Percentiles rank a stretch among this genome's conserved stretches.
These are phyloP conservation scores for Cucurbita argyrosperma DNA, from an alignment of 306 rosid species.

Conservation along the genomic window DNA sequence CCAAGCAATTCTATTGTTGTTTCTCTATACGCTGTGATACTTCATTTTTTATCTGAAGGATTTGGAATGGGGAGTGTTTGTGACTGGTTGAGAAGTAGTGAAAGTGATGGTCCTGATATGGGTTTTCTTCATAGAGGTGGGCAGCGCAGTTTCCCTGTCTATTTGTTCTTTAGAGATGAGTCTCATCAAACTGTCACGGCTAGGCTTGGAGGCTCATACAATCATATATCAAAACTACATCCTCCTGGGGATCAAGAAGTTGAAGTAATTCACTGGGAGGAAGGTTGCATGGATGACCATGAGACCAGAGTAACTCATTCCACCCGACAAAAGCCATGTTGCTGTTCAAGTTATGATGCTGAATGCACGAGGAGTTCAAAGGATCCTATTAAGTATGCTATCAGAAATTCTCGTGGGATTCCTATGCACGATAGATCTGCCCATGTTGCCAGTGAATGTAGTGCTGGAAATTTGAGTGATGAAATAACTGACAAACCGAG, in stretches of 20 bases:
- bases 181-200: conserved; percentile 55
- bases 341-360: conserved; percentile 71
- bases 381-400: conserved; percentile 41
- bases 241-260: conserved; percentile 41
- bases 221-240: conserved; percentile 56
- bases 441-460: conserved; percentile 76
- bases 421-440: conserved; percentile 70
- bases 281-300: conserved; percentile 86
- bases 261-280: conserved; percentile 76
- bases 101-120: conserved; percentile 35
- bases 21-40: conserved; percentile 77
- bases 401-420: conserved; percentile 54
- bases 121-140: conserved; percentile 99
- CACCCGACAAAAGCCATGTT: conserved; percentile 74
- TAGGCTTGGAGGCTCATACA: conserved; percentile 90
- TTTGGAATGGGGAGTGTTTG: conserved; percentile 60
- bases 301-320: conserved; percentile 73
- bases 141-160: conserved; percentile 63
- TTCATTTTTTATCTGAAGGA: conserved; percentile 91
- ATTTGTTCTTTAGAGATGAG: conserved; percentile 51
- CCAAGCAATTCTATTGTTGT: conserved; percentile 80
- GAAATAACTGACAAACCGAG: conserved; percentile 84
- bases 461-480: conserved; percentile 63
- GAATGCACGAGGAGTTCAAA: conserved; percentile 54
- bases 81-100: conserved; percentile 66